Base-by-base conservation (phyloP, 2,329 filamentous ascomycete genomes). In the Xylaria digitata region DNA sequence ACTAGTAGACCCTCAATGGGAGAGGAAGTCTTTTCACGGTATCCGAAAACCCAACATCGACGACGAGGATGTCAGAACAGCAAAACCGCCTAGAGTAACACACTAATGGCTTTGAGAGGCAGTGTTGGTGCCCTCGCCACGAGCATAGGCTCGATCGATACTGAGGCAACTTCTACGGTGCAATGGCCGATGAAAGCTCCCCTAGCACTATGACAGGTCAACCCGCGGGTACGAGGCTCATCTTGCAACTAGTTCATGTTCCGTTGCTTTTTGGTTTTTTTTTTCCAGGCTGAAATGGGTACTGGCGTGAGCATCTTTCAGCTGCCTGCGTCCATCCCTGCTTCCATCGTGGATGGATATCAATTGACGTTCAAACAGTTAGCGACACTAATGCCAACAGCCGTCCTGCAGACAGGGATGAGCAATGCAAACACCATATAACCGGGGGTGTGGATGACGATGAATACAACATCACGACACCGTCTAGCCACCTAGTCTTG, bases 331-430 rank as follows among this genome's bases (percentile, higher is more conserved):
- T 57, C 45, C 61, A 23, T 55, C 56, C 49, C 40, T 56, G 30
- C 37, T n/a, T 55, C 43, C 17, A 23, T 56, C 21, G 49, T 34
- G 45, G 43, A 61, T n/a, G 8, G 15, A 54, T 37, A 50, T 48
- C 63, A 62, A 69, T 67, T 71, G 73, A 74, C 69, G 72, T 76
- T 73, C 75, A 76, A 76, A 76, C 75, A 76, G 74, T 62, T 72
- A 70, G 62, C 58, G 55, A 40, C 58, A 65, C 75, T 76, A 76
- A 74, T 75, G 75, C 71, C 70, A 61, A 57, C 60, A 69, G 61
- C 75, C 75, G 73, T 55, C 43, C 64, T 67, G 62, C 65, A 45
- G 60, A 57, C 74, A 76, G 71, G 73, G 75, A 69, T 76, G 53
- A 34, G 57, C 43, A 63, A 64, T 65, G 62, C 71, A 75, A 74